A percentile compares a stretch with the other conserved stretches of the same genome.
phyloP scores from a whole-genome alignment of 176 grass and related monocot species.

The Coix lacrymajobi region DNA sequence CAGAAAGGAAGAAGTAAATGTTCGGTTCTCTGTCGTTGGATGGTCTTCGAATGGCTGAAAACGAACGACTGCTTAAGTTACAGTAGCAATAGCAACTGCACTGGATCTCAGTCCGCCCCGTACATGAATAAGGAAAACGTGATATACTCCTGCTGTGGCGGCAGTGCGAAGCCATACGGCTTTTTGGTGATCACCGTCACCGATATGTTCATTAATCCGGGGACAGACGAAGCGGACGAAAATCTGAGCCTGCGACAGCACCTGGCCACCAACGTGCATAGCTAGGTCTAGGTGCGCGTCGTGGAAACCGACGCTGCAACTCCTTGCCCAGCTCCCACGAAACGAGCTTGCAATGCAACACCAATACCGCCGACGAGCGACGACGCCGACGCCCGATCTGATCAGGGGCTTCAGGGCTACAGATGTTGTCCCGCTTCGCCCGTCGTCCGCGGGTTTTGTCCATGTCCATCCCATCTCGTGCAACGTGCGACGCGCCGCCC shows the following conservation, averaged over 20 bases:
- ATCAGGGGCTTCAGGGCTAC: not conserved
- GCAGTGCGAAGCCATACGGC: too few relatives aligned
- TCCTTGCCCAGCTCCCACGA: not conserved
- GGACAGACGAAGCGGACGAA: not conserved
- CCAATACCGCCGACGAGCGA: not conserved
- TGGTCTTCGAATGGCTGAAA: too few relatives aligned
- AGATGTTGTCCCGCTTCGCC: not conserved
- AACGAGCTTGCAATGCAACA: not conserved
- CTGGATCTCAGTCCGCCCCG: too few relatives aligned
- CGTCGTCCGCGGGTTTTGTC: not conserved
- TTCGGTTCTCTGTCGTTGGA: too few relatives aligned
- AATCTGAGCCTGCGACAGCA: not conserved
- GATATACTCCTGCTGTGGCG: too few relatives aligned
- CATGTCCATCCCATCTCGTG: too few relatives aligned
- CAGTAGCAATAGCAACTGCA: too few relatives aligned
- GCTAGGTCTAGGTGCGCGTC: not conserved
- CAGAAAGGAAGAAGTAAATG: too few relatives aligned
- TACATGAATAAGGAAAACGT: too few relatives aligned
- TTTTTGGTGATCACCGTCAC: too few relatives aligned
- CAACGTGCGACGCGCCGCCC: not conserved
- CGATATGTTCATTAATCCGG: not conserved
- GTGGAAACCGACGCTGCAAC: conserved; percentile 6
- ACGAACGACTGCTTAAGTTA: too few relatives aligned
- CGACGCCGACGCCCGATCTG: not conserved
- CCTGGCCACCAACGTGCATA: not conserved